Conservation (phyloP, 139 green algal genomes). For the Coelastrella sp. region DNA sequence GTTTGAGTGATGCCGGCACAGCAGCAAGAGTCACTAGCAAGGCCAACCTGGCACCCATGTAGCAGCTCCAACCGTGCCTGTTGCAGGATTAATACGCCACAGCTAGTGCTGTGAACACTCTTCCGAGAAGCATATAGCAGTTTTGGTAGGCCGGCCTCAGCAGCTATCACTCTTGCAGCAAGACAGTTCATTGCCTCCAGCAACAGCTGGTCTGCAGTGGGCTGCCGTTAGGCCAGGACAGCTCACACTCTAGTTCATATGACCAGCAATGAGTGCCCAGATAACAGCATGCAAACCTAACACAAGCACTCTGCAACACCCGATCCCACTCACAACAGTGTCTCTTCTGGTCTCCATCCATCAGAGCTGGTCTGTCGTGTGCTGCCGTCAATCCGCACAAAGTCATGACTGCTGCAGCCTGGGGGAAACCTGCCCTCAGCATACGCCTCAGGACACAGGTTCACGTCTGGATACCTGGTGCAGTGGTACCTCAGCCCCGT, state of each 20-base stretch:
- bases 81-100: background rate
- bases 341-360: conserved; percentile 66
- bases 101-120: no score
- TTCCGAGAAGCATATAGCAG: no score
- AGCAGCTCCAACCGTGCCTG: no score
- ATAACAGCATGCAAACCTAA: no score
- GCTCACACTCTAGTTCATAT: no score
- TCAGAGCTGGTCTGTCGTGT: background rate
- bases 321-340: conserved; percentile 55
- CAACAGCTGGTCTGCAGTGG: background rate
- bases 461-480: conserved; percentile 76
- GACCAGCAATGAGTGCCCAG: no score
- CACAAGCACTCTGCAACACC: no score
- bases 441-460: conserved; percentile 78
- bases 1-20: no score
- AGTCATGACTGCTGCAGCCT: conserved; percentile 84
- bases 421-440: conserved; percentile 85
- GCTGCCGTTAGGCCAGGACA: no score
- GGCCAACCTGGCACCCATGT: no score
- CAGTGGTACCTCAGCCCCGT: conserved; percentile 90
- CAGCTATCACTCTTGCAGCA: background rate
- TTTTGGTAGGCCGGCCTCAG: background rate
- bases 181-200: background rate
- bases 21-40: no score
- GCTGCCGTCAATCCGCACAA: conserved; percentile 79